These are phyloP conservation scores for Juglanconis oblonga DNA, from an alignment of 2,329 filamentous ascomycete species.

Conservation along the genomic window DNA sequence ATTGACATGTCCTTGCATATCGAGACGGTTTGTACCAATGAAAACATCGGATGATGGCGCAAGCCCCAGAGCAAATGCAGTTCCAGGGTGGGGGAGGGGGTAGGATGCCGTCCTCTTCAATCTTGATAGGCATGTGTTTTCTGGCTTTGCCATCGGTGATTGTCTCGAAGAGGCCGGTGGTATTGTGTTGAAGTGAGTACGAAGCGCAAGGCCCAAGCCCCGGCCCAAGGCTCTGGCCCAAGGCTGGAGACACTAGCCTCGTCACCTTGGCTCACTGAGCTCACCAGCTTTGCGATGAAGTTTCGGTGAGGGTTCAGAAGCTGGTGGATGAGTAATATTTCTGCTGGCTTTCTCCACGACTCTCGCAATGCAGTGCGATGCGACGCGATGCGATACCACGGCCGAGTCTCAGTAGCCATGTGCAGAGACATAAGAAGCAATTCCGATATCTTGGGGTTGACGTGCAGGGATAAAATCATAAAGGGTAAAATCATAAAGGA, in stretches of 20 bases:
- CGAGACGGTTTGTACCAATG: slow-evolving; percentile 11
- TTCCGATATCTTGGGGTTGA: too few relatives aligned
- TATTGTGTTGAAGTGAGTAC: neutral
- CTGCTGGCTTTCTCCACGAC: too few relatives aligned
- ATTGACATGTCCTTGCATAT: slow-evolving; percentile 9
- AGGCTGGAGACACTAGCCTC: slow-evolving; percentile 11
- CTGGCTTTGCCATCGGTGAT: neutral
- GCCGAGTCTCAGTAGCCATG: neutral
- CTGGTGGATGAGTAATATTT: too few relatives aligned
- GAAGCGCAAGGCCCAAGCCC: neutral
- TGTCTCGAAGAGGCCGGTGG: neutral
- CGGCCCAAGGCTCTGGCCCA: neutral
- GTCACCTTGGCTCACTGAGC: neutral
- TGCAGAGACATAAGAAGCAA: neutral
- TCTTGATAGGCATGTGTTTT: slow-evolving; percentile 5
- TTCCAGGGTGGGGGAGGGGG: slow-evolving; percentile 16
- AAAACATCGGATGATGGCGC: slow-evolving; percentile 12
- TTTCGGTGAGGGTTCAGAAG: too few relatives aligned
- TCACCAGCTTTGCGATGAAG: neutral
- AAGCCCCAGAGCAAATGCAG: slow-evolving; percentile 6
- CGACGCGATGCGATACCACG: neutral
- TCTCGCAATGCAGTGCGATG: neutral
- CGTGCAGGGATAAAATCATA: neutral
- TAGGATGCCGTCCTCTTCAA: neutral
- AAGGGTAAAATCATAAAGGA: neutral